Conservation (phyloP, 306 rosid species). For the Citrullus colocynthis region DNA sequence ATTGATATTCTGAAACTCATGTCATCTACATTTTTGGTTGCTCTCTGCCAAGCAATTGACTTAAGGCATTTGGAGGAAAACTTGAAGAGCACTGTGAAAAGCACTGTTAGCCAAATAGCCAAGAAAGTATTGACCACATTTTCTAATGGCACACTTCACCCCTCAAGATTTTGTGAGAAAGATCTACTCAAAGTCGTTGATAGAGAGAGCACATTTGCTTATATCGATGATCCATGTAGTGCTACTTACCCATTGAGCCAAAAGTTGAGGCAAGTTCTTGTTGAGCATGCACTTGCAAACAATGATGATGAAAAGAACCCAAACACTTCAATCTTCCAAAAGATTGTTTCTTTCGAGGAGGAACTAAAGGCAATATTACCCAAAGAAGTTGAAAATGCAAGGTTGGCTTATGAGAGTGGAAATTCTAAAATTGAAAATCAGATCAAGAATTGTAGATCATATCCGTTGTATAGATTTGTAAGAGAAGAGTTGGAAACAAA, state of each 20-base stretch:
- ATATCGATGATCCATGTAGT: constrained; percentile 64
- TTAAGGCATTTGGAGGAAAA: constrained; percentile 90
- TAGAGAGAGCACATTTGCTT: constrained; percentile 49
- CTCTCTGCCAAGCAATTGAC: constrained; percentile 80
- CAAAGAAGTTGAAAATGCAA: constrained; percentile 54
- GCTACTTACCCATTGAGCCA: constrained; percentile 82
- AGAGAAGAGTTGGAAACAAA: constrained; percentile 47
- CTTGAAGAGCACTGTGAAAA: constrained; percentile 52
- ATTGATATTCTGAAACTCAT: constrained; percentile 68
- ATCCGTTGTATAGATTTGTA: constrained; percentile 73
- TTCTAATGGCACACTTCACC: constrained; percentile 63
- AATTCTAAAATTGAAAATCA: constrained; percentile 32
- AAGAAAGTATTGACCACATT: constrained; percentile 67
- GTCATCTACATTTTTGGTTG: constrained; percentile 68
- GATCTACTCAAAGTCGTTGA: constrained; percentile 64
- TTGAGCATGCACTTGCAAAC: constrained; percentile 59
- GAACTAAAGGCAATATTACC: constrained; percentile 55
- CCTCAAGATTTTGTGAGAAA: constrained; percentile 73
- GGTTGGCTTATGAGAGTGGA: constrained; percentile 41
- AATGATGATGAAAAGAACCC: constrained; percentile 37
- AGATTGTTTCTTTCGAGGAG: constrained; percentile 64
- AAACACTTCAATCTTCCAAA: constrained; percentile 72
- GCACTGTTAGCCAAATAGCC: constrained; percentile 48
- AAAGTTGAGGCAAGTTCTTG: constrained; percentile 54
- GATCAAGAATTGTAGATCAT: constrained; percentile 63